phyloP scores from a whole-genome alignment of 306 rosid species.

The Quercus variabilis region DNA sequence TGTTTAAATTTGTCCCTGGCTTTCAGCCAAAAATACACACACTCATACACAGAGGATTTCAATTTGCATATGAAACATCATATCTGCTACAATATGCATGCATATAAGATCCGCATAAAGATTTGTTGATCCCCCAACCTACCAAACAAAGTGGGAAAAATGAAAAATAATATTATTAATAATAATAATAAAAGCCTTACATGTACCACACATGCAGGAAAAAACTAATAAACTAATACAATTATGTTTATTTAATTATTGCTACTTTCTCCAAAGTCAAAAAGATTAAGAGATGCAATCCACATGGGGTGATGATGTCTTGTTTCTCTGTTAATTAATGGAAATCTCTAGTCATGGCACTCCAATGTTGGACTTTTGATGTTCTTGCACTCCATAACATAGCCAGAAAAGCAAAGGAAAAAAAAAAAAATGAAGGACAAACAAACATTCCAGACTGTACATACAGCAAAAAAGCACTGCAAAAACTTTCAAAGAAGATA shows the following conservation, averaged over 20 bases:
- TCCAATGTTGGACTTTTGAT: slow-evolving; percentile 15
- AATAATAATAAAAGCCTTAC: neutral
- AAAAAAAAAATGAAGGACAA: slow-evolving; percentile 38
- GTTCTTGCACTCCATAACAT: slow-evolving; percentile 31
- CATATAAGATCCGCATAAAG: too few species aligned
- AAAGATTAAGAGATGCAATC: slow-evolving; percentile 17
- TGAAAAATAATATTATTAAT: neutral
- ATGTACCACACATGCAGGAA: neutral
- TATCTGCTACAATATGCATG: too few species aligned
- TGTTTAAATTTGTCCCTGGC: too few species aligned
- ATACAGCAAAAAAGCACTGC: slow-evolving; percentile 21
- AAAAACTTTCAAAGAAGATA: slow-evolving; percentile 32
- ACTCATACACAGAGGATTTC: too few species aligned
- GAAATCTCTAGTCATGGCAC: slow-evolving; percentile 26
- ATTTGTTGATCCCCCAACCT: neutral
- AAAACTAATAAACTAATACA: neutral
- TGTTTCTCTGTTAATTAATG: slow-evolving; percentile 2
- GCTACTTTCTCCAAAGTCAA: slow-evolving; percentile 34
- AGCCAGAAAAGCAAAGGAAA: slow-evolving; percentile 26
- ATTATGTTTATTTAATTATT: slow-evolving; percentile 4
- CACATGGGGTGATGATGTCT: slow-evolving; percentile 13
- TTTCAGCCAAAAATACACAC: too few species aligned
- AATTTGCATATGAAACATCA: too few species aligned
- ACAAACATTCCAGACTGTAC: slow-evolving; percentile 56
- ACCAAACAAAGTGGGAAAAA: neutral